Percentiles rank a stretch among this genome's conserved stretches.
phyloP scores from a whole-genome alignment of 2,329 filamentous ascomycete species.

The Aspergillus floridensis region DNA sequence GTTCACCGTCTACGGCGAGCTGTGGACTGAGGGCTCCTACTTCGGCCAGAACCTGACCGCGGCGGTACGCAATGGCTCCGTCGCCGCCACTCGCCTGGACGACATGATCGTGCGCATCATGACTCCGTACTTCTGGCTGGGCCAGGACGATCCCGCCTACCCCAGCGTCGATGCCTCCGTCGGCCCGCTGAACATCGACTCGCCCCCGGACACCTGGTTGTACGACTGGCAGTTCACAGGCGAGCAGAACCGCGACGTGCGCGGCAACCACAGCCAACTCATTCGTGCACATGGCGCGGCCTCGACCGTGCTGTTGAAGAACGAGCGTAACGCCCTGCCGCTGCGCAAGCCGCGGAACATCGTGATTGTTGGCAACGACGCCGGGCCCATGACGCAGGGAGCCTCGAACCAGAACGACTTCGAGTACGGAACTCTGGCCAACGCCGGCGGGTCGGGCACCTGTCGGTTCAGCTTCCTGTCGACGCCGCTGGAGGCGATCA shows the following conservation, averaged over 20 bases:
- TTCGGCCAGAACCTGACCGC: constrained; percentile 19
- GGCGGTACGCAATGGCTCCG: constrained; percentile 38
- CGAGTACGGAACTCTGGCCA: constrained; percentile 18
- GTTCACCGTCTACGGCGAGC: constrained; percentile 30
- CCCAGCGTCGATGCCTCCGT: constrained; percentile 15
- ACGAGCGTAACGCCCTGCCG: constrained; percentile 49
- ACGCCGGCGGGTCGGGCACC: constrained; percentile 19
- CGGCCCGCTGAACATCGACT: constrained; percentile 28
- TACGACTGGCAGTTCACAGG: constrained; percentile 18
- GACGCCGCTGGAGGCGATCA: constrained; percentile 30
- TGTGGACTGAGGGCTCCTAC: constrained; percentile 37
- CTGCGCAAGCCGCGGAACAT: constrained; percentile 49
- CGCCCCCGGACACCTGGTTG: constrained; percentile 13
- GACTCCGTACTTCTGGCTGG: constrained; percentile 47
- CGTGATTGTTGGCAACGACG: constrained; percentile 52
- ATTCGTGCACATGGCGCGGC: constrained; percentile 73
- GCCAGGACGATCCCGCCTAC: constrained; percentile 41
- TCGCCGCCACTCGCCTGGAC: constrained; percentile 42
- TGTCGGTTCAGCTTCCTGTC: constrained; percentile 26
- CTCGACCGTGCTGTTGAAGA: constrained; percentile 69
- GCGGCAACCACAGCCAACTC: constrained; percentile 62
- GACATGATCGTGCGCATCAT: constrained; percentile 50
- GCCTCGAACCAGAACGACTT: constrained; percentile 11
- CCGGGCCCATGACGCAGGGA: constrained; percentile 34
- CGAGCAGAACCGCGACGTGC: constrained; percentile 55